phyloP scores from a whole-genome alignment of 2,329 filamentous ascomycete genomes.

The Pseudogymnoascus sp. region DNA sequence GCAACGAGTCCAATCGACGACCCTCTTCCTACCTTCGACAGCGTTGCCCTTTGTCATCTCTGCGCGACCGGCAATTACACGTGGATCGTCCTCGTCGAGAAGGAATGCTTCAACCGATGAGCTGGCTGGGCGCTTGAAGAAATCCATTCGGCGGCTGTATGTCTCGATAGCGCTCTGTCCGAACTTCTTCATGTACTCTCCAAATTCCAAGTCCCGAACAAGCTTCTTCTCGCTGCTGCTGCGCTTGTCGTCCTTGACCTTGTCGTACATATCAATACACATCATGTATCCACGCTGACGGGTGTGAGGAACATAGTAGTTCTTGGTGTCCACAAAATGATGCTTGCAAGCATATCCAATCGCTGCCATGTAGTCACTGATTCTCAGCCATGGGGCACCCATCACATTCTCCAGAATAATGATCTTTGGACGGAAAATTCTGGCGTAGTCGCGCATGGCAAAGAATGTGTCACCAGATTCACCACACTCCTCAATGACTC shows the following conservation, averaged over 20 bases:
- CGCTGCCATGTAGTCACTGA: slow-evolving; percentile 17
- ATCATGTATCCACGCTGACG: slow-evolving; percentile 53
- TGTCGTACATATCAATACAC: slow-evolving; percentile 39
- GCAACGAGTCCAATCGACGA: slow-evolving; percentile 47
- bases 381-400: slow-evolving; percentile 47
- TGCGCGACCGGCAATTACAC: slow-evolving; percentile 43
- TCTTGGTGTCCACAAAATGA: slow-evolving; percentile 55
- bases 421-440: slow-evolving; percentile 49
- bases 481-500: slow-evolving; percentile 45
- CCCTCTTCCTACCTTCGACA: slow-evolving; percentile 29
- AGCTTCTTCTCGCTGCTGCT: slow-evolving; percentile 37
- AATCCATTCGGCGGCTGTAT: slow-evolving; percentile 9
- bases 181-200: slow-evolving; percentile 7
- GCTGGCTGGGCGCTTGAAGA: slow-evolving; percentile 46
- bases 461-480: slow-evolving; percentile 60
- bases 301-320: slow-evolving; percentile 68
- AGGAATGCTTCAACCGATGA: slow-evolving; percentile 56
- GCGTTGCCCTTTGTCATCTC: slow-evolving; percentile 32
- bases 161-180: not conserved
- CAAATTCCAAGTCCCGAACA: slow-evolving; percentile 29
- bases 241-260: slow-evolving; percentile 20
- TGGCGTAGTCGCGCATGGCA: slow-evolving; percentile 51
- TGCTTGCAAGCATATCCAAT: slow-evolving; percentile 48
- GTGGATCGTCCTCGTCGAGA: slow-evolving; percentile 43
- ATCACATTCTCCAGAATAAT: slow-evolving; percentile 67